Conservation (phyloP, 2,329 filamentous ascomycete species). For the Ceratocystis huliohia region DNA sequence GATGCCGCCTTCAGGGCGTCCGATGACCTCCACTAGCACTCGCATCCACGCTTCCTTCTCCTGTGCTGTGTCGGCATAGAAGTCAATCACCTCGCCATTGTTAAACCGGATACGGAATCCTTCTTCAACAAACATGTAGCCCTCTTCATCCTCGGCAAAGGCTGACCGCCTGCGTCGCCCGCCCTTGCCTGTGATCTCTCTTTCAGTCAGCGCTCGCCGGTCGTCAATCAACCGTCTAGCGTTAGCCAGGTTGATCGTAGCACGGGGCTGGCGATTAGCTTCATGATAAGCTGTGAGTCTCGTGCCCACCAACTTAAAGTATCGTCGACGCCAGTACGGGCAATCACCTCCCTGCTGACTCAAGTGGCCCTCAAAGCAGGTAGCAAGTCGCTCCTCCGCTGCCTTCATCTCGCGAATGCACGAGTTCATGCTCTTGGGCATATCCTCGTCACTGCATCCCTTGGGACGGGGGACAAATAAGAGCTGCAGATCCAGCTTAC, state of each 20-base stretch:
- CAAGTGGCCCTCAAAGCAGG: constrained; percentile 74
- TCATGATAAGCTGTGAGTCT: constrained; percentile 95
- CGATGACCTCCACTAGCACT: constrained; percentile 60
- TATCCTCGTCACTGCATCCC: constrained; percentile 77
- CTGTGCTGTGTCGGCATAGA: constrained; percentile 78
- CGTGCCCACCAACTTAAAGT: constrained; percentile 84
- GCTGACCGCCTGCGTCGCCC: constrained; percentile 80
- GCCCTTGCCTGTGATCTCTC: constrained; percentile 62
- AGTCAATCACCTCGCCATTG: constrained; percentile 96
- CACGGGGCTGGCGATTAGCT: constrained; percentile 83
- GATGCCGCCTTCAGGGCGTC: constrained; percentile 38
- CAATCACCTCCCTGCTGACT: constrained; percentile 98
- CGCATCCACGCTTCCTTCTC: constrained; percentile 95
- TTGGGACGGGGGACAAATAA: constrained; percentile 90
- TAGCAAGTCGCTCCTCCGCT: constrained; percentile 65
- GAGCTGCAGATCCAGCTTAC: constrained; percentile 85
- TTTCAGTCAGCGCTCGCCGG: constrained; percentile 67
- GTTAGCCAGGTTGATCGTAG: constrained; percentile 91
- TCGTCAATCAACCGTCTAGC: constrained; percentile 90
- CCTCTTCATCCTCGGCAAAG: constrained; percentile 96
- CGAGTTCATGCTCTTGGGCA: constrained; percentile 99
- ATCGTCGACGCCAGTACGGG: constrained; percentile 96
- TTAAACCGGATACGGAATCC: constrained; percentile 97
- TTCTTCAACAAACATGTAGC: constrained; percentile 99
- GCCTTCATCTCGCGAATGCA: constrained; percentile 88